phyloP scores from a whole-genome alignment of 2,329 filamentous ascomycete species.

The Achaetomium macrosporum region DNA sequence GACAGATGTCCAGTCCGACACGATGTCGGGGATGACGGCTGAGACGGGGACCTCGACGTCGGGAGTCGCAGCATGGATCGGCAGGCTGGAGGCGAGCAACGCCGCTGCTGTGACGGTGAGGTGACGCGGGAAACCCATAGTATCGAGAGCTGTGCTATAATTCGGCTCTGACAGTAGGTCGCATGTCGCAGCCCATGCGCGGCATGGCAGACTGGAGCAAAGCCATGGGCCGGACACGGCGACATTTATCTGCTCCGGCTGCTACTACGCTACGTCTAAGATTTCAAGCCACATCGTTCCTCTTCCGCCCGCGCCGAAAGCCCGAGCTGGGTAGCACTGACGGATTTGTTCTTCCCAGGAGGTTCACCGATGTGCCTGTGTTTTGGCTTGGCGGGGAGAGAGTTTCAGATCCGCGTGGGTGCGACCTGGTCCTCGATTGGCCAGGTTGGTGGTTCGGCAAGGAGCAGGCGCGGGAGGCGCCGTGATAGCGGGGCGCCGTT shows the following conservation, averaged over 20 bases:
- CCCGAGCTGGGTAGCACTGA: too few species aligned
- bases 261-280: neutral
- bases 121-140: conserved; percentile 1
- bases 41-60: conserved; percentile 9
- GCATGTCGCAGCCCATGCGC: neutral
- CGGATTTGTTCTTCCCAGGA: neutral
- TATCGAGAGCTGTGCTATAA: neutral
- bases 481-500: neutral
- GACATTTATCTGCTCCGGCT: neutral
- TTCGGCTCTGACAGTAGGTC: neutral
- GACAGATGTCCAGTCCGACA: conserved; percentile 13
- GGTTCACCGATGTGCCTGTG: conserved; percentile 2
- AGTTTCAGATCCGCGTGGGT: neutral
- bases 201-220: neutral
- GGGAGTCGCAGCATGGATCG: neutral
- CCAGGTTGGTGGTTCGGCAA: neutral
- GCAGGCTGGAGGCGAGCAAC: neutral
- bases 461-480: neutral
- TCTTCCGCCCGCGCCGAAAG: too few species aligned
- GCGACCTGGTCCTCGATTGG: conserved; percentile 1
- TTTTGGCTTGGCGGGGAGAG: neutral
- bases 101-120: conserved; percentile 1
- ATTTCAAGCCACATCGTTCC: neutral
- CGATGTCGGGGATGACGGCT: conserved; percentile 1
- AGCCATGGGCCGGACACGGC: neutral